These are phyloP conservation scores for Gossypium bickii DNA, from an alignment of 345 rosid genomes.

Conservation along the genomic window DNA sequence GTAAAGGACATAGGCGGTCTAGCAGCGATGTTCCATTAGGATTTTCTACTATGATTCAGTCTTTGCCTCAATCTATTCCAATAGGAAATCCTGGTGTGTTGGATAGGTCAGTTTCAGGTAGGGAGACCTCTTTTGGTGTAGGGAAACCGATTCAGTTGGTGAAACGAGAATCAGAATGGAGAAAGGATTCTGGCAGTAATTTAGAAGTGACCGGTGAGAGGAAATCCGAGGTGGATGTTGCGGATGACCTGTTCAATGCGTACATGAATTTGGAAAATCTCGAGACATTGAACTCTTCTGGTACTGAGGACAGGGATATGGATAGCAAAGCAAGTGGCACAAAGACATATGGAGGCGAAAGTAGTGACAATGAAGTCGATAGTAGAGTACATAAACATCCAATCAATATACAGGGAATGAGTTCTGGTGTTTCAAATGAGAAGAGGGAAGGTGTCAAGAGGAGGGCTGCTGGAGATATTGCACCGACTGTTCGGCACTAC, in stretches of 20 bases:
- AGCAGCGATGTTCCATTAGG: constrained; percentile 53
- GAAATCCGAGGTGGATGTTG: constrained; percentile 48
- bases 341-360: constrained; percentile 50
- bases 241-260: constrained; percentile 56
- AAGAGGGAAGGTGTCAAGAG: constrained; percentile 54
- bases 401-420: constrained; percentile 23
- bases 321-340: constrained; percentile 67
- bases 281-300: constrained; percentile 61
- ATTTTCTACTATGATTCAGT: constrained; percentile 36
- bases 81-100: constrained; percentile 12
- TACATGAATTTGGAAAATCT: constrained; percentile 65
- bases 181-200: constrained; percentile 24
- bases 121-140: constrained; percentile 8
- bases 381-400: constrained; percentile 48
- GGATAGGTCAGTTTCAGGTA: constrained; percentile 22
- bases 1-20: constrained; percentile 54
- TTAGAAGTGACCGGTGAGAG: constrained; percentile 39
- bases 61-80: constrained; percentile 25
- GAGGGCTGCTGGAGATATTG: constrained; percentile 55
- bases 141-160: constrained; percentile 31
- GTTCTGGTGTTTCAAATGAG: constrained; percentile 23
- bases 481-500: constrained; percentile 42
- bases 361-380: constrained; percentile 74
- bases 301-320: constrained; percentile 53
- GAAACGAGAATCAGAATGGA: constrained; percentile 34